phyloP scores from a whole-genome alignment of 768 basidiomycete genomes.

The Mycena galopus region DNA sequence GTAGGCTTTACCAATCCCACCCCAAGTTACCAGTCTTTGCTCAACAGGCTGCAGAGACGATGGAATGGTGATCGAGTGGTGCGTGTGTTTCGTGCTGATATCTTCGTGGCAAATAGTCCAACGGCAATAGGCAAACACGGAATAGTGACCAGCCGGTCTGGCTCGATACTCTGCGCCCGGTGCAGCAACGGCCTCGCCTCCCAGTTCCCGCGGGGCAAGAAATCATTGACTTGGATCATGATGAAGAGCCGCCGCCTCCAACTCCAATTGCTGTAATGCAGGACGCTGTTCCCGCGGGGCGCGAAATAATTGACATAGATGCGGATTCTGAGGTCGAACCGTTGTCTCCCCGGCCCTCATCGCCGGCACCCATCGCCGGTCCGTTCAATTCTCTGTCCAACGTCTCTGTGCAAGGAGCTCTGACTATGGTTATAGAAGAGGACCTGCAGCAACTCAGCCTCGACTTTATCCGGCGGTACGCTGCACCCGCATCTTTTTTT shows the following conservation, averaged over 20 bases:
- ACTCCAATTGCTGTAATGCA: background rate
- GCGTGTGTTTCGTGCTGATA: slow-evolving; percentile 5
- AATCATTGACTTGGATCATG: slow-evolving; percentile 33
- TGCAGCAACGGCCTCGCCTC: background rate
- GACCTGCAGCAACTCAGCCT: slow-evolving; percentile 18
- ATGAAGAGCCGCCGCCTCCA: background rate
- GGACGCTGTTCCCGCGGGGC: background rate
- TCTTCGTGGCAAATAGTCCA: background rate
- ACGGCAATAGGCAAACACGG: slow-evolving; percentile 14
- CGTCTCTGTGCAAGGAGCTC: slow-evolving; percentile 9
- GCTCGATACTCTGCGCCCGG: slow-evolving; percentile 31
- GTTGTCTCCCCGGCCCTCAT: background rate
- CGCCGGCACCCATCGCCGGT: background rate
- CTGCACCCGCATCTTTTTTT: background rate
- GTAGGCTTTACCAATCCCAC: background rate
- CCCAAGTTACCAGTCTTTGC: background rate
- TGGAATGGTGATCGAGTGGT: slow-evolving; percentile 41
- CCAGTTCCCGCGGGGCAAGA: background rate
- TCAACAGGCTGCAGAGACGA: slow-evolving; percentile 31
- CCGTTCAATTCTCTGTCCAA: background rate
- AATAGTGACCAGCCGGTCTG: slow-evolving; percentile 25
- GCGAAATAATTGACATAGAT: slow-evolving; percentile 27
- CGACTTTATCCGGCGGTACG: slow-evolving; percentile 24
- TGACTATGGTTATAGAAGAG: background rate
- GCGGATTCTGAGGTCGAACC: background rate